phyloP scores from a whole-genome alignment of 2,329 filamentous ascomycete genomes.

The Colletotrichum aenigma region DNA sequence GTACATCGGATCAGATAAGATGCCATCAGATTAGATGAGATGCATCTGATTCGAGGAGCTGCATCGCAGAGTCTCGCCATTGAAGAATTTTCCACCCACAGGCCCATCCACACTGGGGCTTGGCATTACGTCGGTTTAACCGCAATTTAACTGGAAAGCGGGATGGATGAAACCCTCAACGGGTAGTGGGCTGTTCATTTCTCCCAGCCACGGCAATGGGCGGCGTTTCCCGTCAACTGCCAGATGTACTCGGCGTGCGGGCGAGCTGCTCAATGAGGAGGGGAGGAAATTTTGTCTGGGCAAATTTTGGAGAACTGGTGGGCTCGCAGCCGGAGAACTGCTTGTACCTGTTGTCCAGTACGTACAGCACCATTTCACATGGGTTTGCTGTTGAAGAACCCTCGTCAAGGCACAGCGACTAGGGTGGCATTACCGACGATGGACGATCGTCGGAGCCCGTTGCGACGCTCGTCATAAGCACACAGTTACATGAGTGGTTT shows the following conservation, averaged over 20 bases:
- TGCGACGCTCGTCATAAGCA: not conserved
- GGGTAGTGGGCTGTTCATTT: not conserved
- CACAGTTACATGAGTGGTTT: not conserved
- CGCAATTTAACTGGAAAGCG: not conserved
- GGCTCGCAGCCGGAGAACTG: not conserved
- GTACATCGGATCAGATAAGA: slow-evolving; percentile 11
- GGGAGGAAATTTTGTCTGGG: not conserved
- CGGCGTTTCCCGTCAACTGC: not conserved
- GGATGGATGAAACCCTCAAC: not conserved
- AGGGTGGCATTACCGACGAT: not conserved
- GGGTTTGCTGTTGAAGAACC: not conserved
- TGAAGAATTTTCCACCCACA: not conserved
- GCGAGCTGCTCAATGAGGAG: not conserved
- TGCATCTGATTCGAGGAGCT: not conserved
- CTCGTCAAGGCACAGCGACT: not conserved
- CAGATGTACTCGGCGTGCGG: not conserved
- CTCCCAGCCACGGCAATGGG: not conserved
- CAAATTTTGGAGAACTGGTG: not conserved
- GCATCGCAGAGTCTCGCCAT: not conserved
- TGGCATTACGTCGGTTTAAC: not conserved
- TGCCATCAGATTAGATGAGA: slow-evolving; percentile 16
- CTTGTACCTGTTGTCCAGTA: not conserved
- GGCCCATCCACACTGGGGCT: not conserved
- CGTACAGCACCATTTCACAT: not conserved
- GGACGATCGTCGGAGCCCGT: not conserved